Percentiles rank a stretch among this genome's conserved stretches.
Conservation (phyloP, 1,284 basidiomycete genomes). For the Omphalotus olearius region DNA sequence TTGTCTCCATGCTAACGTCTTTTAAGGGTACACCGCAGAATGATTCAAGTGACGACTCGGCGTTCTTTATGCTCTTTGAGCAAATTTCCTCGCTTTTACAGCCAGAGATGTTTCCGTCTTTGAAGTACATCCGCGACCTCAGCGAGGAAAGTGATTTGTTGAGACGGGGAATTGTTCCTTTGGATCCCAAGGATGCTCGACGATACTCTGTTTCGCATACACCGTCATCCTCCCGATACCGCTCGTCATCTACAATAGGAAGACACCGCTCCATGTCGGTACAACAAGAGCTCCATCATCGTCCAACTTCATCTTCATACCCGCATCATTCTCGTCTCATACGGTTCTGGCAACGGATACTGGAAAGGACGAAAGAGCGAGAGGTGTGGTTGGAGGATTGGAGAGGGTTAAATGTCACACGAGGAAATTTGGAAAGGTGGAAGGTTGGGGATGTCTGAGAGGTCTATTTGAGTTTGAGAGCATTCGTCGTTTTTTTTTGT, state of each 20-base stretch:
- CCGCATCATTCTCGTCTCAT: slow-evolving; percentile 28
- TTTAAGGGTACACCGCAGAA: slow-evolving; percentile 15
- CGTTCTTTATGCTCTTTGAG: slow-evolving; percentile 62
- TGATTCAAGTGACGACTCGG: slow-evolving; percentile 31
- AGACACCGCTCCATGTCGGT: too few species aligned
- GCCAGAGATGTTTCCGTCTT: slow-evolving; percentile 50
- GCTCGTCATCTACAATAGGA: too few species aligned
- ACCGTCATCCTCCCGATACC: too few species aligned
- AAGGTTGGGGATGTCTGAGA: too few species aligned
- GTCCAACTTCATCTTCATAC: neutral
- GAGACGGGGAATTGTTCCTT: slow-evolving; percentile 21
- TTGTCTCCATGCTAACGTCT: slow-evolving; percentile 13
- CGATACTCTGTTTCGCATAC: too few species aligned
- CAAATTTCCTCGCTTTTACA: slow-evolving; percentile 60
- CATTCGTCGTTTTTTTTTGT: too few species aligned
- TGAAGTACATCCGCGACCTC: slow-evolving; percentile 63
- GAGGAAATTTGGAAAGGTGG: slow-evolving; percentile 25
- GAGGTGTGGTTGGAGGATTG: slow-evolving; percentile 57
- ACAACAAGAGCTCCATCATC: too few species aligned
- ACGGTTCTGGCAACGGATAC: slow-evolving; percentile 47
- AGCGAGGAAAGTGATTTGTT: slow-evolving; percentile 38
- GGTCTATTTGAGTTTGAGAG: too few species aligned
- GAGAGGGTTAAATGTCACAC: slow-evolving; percentile 37
- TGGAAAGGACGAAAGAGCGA: slow-evolving; percentile 40
- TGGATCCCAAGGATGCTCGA: neutral